These are phyloP conservation scores for Biscutella auriculata DNA, from an alignment of 441 rosid genomes.

Conservation along the genomic window DNA sequence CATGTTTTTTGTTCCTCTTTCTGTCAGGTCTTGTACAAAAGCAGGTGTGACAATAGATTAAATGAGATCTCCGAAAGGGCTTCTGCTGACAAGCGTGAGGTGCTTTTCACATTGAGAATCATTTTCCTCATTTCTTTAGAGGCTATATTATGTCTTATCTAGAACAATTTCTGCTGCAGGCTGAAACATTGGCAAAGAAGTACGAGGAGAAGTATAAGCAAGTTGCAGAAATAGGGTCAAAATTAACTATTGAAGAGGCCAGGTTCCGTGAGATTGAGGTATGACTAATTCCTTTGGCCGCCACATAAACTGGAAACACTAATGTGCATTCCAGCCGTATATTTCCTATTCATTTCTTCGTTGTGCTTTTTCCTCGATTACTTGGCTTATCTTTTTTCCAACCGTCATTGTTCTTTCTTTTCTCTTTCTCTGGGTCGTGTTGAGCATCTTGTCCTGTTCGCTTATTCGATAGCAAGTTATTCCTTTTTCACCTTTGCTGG, in stretches of 20 bases:
- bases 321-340: not conserved
- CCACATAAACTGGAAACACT: not conserved
- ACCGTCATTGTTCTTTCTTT: not conserved
- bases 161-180: constrained; percentile 39
- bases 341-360: not conserved
- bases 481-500: not conserved
- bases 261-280: constrained; percentile 91
- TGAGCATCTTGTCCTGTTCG: not conserved
- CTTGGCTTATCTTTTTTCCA: not conserved
- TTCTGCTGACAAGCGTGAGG: constrained; percentile 89
- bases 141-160: constrained; percentile 13
- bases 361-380: not conserved
- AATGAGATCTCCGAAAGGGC: constrained; percentile 95
- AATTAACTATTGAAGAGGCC: constrained; percentile 89
- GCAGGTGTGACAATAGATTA: constrained; percentile 88
- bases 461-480: constrained; percentile 1
- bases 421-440: not conserved
- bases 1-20: not conserved
- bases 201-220: constrained; percentile 96
- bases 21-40: constrained; percentile 69
- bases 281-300: constrained; percentile 9
- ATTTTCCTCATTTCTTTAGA: not conserved
- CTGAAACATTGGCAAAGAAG: constrained; percentile 74
- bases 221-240: constrained; percentile 91
- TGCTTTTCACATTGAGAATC: constrained; percentile 18